Percentiles rank a stretch among this genome's conserved stretches.
Evolutionary conservation across 768 basidiomycete genomes (phyloP).

Genomic region (Agaricus subrufescens): DNA sequence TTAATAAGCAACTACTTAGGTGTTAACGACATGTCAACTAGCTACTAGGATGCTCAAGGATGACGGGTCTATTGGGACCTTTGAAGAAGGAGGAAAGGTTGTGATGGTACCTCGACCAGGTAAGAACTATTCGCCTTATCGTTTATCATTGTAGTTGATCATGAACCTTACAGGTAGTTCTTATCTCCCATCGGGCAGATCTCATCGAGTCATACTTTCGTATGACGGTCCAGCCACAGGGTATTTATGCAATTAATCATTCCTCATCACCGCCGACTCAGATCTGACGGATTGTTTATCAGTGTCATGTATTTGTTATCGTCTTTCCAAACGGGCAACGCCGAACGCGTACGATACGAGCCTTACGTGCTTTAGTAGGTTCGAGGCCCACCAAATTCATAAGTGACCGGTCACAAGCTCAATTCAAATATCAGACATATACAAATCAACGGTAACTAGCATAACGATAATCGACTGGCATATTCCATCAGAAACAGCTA

Average conservation of each 20-base stretch:
- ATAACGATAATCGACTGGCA: too few species aligned
- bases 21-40: constrained; percentile 62
- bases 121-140: constrained; percentile 18
- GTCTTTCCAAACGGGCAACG: not conserved
- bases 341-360: not conserved
- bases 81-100: constrained; percentile 58
- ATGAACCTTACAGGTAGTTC: constrained; percentile 21
- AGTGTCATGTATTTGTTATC: constrained; percentile 3
- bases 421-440: not conserved
- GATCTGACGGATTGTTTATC: not conserved
- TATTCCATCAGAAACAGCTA: too few species aligned
- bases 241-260: constrained; percentile 17
- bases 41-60: constrained; percentile 61
- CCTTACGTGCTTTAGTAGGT: not conserved
- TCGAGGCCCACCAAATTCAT: too few species aligned
- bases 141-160: not conserved
- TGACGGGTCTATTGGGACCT: constrained; percentile 62
- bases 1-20: constrained; percentile 14
- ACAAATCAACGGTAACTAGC: not conserved
- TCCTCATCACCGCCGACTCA: not conserved
- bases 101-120: constrained; percentile 67
- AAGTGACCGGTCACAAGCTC: not conserved
- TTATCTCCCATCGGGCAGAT: constrained; percentile 34
- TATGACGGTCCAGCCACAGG: constrained; percentile 29
- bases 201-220: constrained; percentile 31